Conservation (phyloP, 2,329 filamentous ascomycete genomes). For the Apiospora marii region DNA sequence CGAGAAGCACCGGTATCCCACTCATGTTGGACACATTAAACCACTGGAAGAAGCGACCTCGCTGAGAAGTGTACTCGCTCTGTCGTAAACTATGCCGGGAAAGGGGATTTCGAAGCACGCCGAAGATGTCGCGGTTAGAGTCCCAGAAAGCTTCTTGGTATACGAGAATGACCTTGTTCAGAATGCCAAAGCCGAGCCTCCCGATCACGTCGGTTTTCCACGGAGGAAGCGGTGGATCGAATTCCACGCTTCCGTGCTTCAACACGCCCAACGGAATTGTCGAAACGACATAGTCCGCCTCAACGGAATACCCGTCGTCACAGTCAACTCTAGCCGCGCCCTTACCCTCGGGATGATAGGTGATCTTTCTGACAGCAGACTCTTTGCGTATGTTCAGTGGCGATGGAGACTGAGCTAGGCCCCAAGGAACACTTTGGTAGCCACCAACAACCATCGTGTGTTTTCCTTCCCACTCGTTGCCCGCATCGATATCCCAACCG, state of each 20-base stretch:
- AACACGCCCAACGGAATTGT: constrained; percentile 91
- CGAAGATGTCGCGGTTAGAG: constrained; percentile 88
- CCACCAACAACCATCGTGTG: constrained; percentile 94
- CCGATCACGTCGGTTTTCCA: constrained; percentile 85
- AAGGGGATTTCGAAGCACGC: constrained; percentile 79
- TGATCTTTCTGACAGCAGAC: constrained; percentile 75
- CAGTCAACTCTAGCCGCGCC: constrained; percentile 72
- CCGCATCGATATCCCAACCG: constrained; percentile 96
- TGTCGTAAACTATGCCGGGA: constrained; percentile 77
- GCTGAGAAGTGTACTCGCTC: constrained; percentile 77
- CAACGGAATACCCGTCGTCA: constrained; percentile 76
- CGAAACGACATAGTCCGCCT: constrained; percentile 90
- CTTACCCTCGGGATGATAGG: constrained; percentile 61
- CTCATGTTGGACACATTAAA: constrained; percentile 94
- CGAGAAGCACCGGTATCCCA: constrained; percentile 86
- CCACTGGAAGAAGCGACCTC: constrained; percentile 97
- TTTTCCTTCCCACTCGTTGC: constrained; percentile 95
- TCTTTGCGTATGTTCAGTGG: constrained; percentile 80
- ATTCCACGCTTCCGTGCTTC: constrained; percentile 82
- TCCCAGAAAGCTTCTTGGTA: constrained; percentile 95
- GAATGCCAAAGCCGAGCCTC: constrained; percentile 87
- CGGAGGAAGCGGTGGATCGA: constrained; percentile 86
- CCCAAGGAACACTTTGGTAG: constrained; percentile 92
- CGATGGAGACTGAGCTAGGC: constrained; percentile 78
- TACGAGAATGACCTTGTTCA: constrained; percentile 95